Conservation (phyloP, 2,329 filamentous ascomycete genomes). For the Colletotrichum falcatum region DNA sequence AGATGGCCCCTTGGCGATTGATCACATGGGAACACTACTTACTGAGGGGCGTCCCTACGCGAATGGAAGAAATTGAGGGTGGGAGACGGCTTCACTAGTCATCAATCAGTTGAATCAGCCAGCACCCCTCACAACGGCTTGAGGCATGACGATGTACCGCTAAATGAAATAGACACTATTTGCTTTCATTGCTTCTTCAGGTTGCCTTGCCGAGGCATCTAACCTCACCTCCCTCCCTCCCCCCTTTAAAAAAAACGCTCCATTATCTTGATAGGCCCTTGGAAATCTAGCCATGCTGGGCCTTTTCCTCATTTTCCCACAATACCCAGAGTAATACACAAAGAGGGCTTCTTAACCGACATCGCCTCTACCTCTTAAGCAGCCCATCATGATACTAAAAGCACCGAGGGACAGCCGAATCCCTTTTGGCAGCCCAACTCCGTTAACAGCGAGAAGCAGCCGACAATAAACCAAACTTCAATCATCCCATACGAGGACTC, state of each 20-base stretch:
- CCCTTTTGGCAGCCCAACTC: slow-evolving; percentile 41
- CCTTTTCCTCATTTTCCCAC: slow-evolving; percentile 34
- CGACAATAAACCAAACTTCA: slow-evolving; percentile 27
- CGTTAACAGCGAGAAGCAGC: slow-evolving; percentile 20
- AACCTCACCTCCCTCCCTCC: slow-evolving; percentile 7
- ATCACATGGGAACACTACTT: slow-evolving; percentile 11
- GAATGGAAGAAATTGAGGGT: not conserved
- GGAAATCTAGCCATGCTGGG: slow-evolving; percentile 26
- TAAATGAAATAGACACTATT: slow-evolving; percentile 39
- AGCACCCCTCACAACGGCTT: slow-evolving; percentile 2
- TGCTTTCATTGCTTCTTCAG: slow-evolving; percentile 39
- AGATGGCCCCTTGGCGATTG: not conserved
- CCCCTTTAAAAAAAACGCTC: slow-evolving; percentile 23
- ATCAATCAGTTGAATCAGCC: not conserved
- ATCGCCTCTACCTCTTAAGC: slow-evolving; percentile 5
- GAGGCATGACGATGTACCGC: slow-evolving; percentile 9
- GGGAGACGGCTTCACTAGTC: not conserved
- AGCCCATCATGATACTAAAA: slow-evolving; percentile 31
- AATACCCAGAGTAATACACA: slow-evolving; percentile 39
- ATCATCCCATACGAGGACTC: slow-evolving; percentile 44
- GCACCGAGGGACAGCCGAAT: slow-evolving; percentile 28
- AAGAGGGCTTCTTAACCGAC: slow-evolving; percentile 17
- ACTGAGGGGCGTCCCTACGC: slow-evolving; percentile 6
- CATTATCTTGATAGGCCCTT: slow-evolving; percentile 37
- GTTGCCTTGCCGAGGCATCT: slow-evolving; percentile 34